phyloP scores from a whole-genome alignment of 2,329 filamentous ascomycete genomes.

The Ilyonectria sp. region DNA sequence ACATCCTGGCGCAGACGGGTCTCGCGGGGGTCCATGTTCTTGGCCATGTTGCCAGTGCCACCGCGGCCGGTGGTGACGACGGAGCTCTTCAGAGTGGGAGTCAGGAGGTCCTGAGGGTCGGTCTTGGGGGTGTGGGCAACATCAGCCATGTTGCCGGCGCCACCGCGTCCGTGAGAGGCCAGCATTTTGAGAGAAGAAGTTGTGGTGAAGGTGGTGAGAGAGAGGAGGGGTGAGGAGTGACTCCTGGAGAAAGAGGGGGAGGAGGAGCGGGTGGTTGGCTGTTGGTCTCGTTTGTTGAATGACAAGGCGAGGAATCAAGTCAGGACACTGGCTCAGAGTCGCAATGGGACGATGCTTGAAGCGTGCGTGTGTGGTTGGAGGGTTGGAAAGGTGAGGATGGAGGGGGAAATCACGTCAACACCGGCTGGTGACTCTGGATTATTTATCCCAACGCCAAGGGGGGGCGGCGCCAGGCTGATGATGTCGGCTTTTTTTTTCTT shows the following conservation, averaged over 20 bases:
- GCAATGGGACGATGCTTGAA: not conserved
- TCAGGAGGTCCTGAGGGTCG: constrained; percentile 78
- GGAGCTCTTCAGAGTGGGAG: constrained; percentile 86
- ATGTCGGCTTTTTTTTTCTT: constrained; percentile 21
- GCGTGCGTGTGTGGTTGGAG: not conserved
- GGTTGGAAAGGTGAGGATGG: constrained; percentile 3
- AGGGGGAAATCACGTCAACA: constrained; percentile 18
- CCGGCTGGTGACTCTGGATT: constrained; percentile 4
- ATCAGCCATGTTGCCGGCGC: constrained; percentile 81
- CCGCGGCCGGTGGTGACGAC: constrained; percentile 92
- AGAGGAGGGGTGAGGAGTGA: not conserved
- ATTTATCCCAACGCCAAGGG: constrained; percentile 28
- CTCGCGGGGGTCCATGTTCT: constrained; percentile 78
- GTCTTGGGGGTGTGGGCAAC: constrained; percentile 66
- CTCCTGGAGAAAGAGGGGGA: not conserved
- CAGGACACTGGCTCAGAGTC: constrained; percentile 11
- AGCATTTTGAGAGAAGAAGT: constrained; percentile 54
- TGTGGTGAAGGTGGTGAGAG: not conserved
- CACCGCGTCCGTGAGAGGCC: constrained; percentile 81
- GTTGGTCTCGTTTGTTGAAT: not conserved
- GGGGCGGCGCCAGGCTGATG: constrained; percentile 14
- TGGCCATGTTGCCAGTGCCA: constrained; percentile 89
- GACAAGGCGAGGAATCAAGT: constrained; percentile 4
- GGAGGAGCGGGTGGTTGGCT: not conserved
- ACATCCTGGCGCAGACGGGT: constrained; percentile 90